Conservation (phyloP, 1,284 basidiomycete genomes). For the Ganoderma sp. region DNA sequence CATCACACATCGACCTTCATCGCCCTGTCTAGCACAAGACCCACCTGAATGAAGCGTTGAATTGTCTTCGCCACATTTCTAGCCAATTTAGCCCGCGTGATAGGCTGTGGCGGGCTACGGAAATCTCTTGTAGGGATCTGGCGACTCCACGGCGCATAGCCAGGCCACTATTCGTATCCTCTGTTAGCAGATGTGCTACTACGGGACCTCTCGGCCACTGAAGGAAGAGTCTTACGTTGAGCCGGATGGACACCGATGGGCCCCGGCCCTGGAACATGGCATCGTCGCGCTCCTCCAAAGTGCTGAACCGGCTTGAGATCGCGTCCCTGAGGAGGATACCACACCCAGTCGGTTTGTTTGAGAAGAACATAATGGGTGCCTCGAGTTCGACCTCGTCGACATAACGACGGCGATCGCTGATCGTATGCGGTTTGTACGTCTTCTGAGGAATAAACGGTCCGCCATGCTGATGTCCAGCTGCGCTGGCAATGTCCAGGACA, state of each 20-base stretch:
- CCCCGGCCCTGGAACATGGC: slow-evolving; percentile 70
- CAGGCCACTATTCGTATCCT: slow-evolving; percentile 63
- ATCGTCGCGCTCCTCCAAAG: slow-evolving; percentile 58
- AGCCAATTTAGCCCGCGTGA: slow-evolving; percentile 52
- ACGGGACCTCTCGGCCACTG: neutral
- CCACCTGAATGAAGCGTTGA: slow-evolving; percentile 46
- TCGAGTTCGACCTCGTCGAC: slow-evolving; percentile 70
- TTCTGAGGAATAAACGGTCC: slow-evolving; percentile 57
- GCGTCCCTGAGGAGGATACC: slow-evolving; percentile 66
- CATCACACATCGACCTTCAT: neutral
- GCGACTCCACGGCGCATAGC: slow-evolving; percentile 74
- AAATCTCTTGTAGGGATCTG: slow-evolving; percentile 83
- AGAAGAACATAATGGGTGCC: slow-evolving; percentile 65
- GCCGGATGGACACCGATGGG: slow-evolving; percentile 76
- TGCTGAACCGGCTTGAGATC: slow-evolving; percentile 48
- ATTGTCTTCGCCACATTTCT: slow-evolving; percentile 47
- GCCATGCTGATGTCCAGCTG: slow-evolving; percentile 23
- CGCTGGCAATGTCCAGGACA: slow-evolving; percentile 33
- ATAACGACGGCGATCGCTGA: slow-evolving; percentile 73
- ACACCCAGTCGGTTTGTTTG: slow-evolving; percentile 53
- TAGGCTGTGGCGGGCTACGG: slow-evolving; percentile 71
- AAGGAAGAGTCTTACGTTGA: slow-evolving; percentile 55
- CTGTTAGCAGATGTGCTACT: neutral
- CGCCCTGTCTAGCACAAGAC: slow-evolving; percentile 5
- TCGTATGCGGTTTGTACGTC: slow-evolving; percentile 75